These are phyloP conservation scores for Trametes cubensis DNA, from an alignment of 768 basidiomycete genomes.

Conservation along the genomic window DNA sequence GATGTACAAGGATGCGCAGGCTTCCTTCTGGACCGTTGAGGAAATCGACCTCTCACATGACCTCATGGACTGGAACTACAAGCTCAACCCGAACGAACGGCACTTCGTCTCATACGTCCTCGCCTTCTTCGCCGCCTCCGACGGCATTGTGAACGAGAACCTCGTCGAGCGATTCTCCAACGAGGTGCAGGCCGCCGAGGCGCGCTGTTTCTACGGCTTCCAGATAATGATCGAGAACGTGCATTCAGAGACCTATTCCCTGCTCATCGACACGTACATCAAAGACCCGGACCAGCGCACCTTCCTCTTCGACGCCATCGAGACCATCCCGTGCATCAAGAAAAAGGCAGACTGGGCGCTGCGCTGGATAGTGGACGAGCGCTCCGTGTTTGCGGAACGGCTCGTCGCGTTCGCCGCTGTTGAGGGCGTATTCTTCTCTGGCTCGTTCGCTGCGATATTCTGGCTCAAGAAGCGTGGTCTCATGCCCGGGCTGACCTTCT, in stretches of 20 bases:
- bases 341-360: constrained; percentile 96
- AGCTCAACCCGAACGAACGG: constrained; percentile 78
- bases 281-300: constrained; percentile 75
- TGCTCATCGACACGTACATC: constrained; percentile 94
- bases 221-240: constrained; percentile 99
- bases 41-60: constrained; percentile 92
- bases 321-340: constrained; percentile 91
- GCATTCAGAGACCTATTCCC: constrained; percentile 95
- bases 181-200: constrained; percentile 91
- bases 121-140: constrained; percentile 95
- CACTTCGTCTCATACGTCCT: constrained; percentile 92
- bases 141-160: constrained; percentile 97
- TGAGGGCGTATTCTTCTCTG: constrained; percentile 96
- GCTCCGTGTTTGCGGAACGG: constrained; percentile 84
- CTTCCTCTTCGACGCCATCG: constrained; percentile 89
- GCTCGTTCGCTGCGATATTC: constrained; percentile 91
- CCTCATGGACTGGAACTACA: constrained; percentile 79
- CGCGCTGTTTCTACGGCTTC: constrained; percentile 96
- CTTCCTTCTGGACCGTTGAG: constrained; percentile 92
- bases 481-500: constrained; percentile 97
- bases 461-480: constrained; percentile 97
- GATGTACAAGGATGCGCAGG: constrained; percentile 94
- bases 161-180: constrained; percentile 90
- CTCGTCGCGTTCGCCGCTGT: constrained; percentile 94
- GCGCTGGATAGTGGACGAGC: constrained; percentile 83